phyloP scores from a whole-genome alignment of 805 yeast species.

The Kodamaea sagamina region DNA sequence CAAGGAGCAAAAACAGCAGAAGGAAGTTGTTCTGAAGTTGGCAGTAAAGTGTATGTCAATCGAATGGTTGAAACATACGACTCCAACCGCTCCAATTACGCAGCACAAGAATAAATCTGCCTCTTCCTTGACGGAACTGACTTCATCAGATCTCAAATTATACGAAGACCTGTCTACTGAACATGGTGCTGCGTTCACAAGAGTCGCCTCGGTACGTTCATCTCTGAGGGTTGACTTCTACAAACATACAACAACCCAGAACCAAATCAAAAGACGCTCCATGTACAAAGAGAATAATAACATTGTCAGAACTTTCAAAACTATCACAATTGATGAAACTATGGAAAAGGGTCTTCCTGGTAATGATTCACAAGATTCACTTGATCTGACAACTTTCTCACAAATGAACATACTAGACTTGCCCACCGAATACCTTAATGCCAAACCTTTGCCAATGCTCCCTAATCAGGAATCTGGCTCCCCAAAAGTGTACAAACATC shows the following conservation, averaged over 20 bases:
- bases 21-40: conserved; percentile 30
- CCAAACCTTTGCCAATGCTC: conserved; percentile 9
- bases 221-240: conserved; percentile 38
- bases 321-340: conserved; percentile 4
- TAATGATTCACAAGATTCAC: background rate
- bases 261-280: conserved; percentile 26
- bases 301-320: conserved; percentile 18
- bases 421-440: conserved; percentile 10
- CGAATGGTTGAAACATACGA: conserved; percentile 28
- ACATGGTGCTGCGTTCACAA: conserved; percentile 28
- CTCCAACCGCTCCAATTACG: background rate
- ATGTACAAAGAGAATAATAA: conserved; percentile 26
- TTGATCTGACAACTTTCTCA: background rate
- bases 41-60: conserved; percentile 37
- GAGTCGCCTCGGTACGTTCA: conserved; percentile 40
- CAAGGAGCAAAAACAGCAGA: conserved; percentile 21
- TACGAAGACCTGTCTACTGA: conserved; percentile 19
- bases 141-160: conserved; percentile 5
- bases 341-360: background rate
- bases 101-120: conserved; percentile 1
- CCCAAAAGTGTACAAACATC: background rate
- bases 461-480: background rate
- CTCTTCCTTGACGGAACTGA: conserved; percentile 7
- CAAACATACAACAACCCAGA: conserved; percentile 34
- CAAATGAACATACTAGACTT: conserved; percentile 11